Base-by-base conservation (phyloP, 116 monocot species). In the Trichopus zeylanicus region DNA sequence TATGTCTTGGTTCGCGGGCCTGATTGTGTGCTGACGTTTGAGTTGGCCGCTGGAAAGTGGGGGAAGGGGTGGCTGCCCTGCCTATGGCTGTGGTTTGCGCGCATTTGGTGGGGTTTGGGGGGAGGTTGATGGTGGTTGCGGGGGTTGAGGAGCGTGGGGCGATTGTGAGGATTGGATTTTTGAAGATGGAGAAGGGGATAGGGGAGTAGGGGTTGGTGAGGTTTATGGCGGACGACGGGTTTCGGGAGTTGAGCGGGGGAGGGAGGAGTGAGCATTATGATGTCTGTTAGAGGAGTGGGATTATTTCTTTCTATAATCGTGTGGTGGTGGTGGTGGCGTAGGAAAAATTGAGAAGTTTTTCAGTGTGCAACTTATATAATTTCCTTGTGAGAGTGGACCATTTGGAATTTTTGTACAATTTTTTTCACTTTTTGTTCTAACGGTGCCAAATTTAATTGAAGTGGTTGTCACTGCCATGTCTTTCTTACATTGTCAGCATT, bases 271-370 rank as follows among this genome's bases (percentile, higher is more conserved):
- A 65, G 27, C 54, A 56, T 32, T 84, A 79, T 30, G 31, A 70
- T 75, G 61, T 60, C 3, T 47, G 76, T 11, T 73, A 73, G 56
- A 25, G 70, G 25, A 56, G 15, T 16, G 76, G 85, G 26, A 60
- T 74, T 7, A 29, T 85, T 47, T 80, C 77, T 53, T 77, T 80
- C 31, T 70, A 70, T 64, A 85, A 74, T 20, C 46, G 31, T 2
- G 34, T 26, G 13, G 65, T 25, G 18, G 37, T 29, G 51, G 10
- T 11, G 26, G 19, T 73, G 6, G 23, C 73, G 51, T n/a, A n/a
- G n/a, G n/a, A n/a, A n/a, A n/a, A n/a, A n/a, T n/a, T n/a, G n/a
- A n/a, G n/a, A n/a, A n/a, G n/a, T n/a, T n/a, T n/a, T n/a, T n/a
- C n/a, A n/a, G n/a, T n/a, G n/a, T n/a, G n/a, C n/a, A n/a, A n/a